Base-by-base conservation (phyloP, 352 stramenopile genomes). In the Globisporangium viniferum region DNA sequence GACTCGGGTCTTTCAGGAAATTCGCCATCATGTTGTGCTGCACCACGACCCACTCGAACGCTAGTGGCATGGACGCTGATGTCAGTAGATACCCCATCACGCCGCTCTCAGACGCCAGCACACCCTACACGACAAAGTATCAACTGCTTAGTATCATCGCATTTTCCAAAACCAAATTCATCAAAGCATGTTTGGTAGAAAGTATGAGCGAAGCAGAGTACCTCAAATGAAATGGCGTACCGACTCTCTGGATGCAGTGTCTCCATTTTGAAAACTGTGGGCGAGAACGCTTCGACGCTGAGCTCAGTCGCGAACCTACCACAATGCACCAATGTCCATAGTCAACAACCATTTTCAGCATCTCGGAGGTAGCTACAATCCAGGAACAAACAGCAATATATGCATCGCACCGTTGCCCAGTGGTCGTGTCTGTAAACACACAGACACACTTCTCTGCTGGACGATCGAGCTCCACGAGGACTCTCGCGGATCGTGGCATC, bases 401-500 rank as follows among this genome's bases (percentile, higher is more conserved):
- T 29, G 2, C 12, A 36, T 33, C 51, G 24, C 67, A 87, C 81
- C 77, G 72, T 55, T 86, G 70, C 3, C 31, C 46, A 15, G 77
- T 78, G 35, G 53, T 57, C 48, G 65, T 46, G 33, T 85, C 77
- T 12, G 62, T 76, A 20, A 90, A 63, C 2, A 79, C 68, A 27
- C 84, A 92, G 31, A 66, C 35, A 2, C 78, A 72, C 36, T 74
- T 83, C 0, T 69, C 24, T 8, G 78, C 81, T 3, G 66, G 27
- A 0, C 78, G 79, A 57, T 91, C 84, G 22, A 92, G 59, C 48
- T 92, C 86, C 41, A 93, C 61, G 2, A 93, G 73, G 33, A 93
- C 82, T 22, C 86, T 73, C 1, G 76, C 76, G 27, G 83, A 78
- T 14, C 72, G 68, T 7, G 79, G 72, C n/a, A 81, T 88, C 15